Conservation (phyloP, 2,329 filamentous ascomycete species). For the Verticillium tricorpus region DNA sequence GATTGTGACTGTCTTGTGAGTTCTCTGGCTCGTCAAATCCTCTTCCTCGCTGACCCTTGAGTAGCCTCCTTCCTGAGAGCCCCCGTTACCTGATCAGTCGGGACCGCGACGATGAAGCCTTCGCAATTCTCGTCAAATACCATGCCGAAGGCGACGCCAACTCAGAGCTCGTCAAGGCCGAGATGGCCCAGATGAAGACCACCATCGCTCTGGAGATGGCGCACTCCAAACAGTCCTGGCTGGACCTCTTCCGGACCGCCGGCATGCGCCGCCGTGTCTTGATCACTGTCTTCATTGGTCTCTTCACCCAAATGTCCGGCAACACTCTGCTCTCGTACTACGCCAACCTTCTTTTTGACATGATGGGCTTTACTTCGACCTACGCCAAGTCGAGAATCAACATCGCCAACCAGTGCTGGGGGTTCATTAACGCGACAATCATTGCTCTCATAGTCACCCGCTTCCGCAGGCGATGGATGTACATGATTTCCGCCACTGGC, state of each 20-base stretch:
- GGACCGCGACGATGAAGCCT: constrained; percentile 23
- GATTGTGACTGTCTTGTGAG: constrained; percentile 30
- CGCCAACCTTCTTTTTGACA: constrained; percentile 37
- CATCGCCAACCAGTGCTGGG: constrained; percentile 39
- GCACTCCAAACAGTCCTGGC: constrained; percentile 43
- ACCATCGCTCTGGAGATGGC: constrained; percentile 52
- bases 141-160: constrained; percentile 46
- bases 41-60: background rate
- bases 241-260: constrained; percentile 42
- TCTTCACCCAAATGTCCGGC: constrained; percentile 50
- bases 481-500: constrained; percentile 43
- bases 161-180: constrained; percentile 49
- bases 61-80: constrained; percentile 20
- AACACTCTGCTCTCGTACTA: constrained; percentile 46
- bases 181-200: constrained; percentile 55
- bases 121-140: constrained; percentile 29
- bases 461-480: constrained; percentile 47
- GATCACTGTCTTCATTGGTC: constrained; percentile 42
- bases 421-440: constrained; percentile 34
- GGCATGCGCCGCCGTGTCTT: constrained; percentile 45
- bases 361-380: constrained; percentile 37
- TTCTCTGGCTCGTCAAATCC: constrained; percentile 30
- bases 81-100: constrained; percentile 24
- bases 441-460: constrained; percentile 36
- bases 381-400: constrained; percentile 41